A percentile compares a stretch with the other conserved stretches of the same genome.
phyloP scores from a whole-genome alignment of 169 alveolate genomes.

The Cryptosporidium xiaoi region DNA sequence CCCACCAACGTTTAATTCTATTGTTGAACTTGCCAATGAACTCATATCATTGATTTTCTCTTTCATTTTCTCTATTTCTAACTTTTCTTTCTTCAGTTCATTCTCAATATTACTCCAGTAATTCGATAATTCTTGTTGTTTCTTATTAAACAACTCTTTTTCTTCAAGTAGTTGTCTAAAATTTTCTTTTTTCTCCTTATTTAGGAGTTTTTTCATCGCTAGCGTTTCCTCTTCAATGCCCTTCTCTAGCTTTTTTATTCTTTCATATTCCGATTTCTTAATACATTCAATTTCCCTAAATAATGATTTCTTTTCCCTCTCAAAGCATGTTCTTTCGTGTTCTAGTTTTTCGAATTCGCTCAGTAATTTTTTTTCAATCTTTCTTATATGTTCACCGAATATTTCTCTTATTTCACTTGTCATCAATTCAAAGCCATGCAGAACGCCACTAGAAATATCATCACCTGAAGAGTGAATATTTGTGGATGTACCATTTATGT shows the following conservation, averaged over 20 bases:
- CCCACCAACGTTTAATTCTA: constrained; percentile 67
- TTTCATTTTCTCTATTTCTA: constrained; percentile 36
- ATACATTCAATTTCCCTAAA: constrained; percentile 48
- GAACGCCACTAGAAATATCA: not conserved
- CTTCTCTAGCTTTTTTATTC: constrained; percentile 30
- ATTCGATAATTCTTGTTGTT: constrained; percentile 60
- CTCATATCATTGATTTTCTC: constrained; percentile 20
- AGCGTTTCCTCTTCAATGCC: constrained; percentile 16
- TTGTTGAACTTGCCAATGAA: constrained; percentile 18
- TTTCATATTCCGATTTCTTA: constrained; percentile 31
- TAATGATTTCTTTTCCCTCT: constrained; percentile 25
- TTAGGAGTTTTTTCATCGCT: constrained; percentile 11
- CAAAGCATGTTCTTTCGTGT: constrained; percentile 26
- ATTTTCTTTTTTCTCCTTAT: constrained; percentile 42
- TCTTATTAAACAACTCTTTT: constrained; percentile 42
- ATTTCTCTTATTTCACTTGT: constrained; percentile 19
- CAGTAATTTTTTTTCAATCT: constrained; percentile 18
- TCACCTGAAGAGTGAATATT: not conserved
- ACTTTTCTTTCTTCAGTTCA: constrained; percentile 25
- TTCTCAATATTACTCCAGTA: constrained; percentile 48
- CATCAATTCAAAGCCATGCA: constrained; percentile 55
- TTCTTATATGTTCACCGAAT: constrained; percentile 24
- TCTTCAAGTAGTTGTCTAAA: constrained; percentile 26
- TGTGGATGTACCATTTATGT: not conserved
- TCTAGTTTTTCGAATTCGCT: constrained; percentile 34